A percentile compares a stretch with the other conserved stretches of the same genome.
Evolutionary conservation across 1,284 basidiomycete genomes (phyloP).

Genomic region (Inonotus obliquus): DNA sequence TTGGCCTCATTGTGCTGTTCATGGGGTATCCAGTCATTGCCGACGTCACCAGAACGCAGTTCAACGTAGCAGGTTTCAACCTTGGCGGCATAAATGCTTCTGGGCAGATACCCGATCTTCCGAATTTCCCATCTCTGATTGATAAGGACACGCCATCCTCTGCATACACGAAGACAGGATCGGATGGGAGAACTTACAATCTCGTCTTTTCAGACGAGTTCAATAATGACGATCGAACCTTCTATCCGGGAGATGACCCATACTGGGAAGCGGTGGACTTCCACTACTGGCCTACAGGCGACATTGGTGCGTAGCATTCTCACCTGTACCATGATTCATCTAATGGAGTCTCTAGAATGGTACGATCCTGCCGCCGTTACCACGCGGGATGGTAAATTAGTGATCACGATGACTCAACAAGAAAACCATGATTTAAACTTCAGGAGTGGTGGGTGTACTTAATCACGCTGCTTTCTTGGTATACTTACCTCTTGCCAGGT

Average conservation of each 20-base stretch:
- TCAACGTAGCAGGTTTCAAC: conserved; percentile 53
- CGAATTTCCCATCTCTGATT: conserved; percentile 40
- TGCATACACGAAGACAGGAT: conserved; percentile 18
- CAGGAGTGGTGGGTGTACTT: conserved; percentile 24
- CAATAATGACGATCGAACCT: conserved; percentile 44
- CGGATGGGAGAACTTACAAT: conserved; percentile 27
- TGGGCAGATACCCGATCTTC: conserved; percentile 64
- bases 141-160: conserved; percentile 19
- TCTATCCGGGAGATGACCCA: conserved; percentile 42
- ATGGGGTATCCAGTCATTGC: conserved; percentile 78
- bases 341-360: conserved; percentile 36
- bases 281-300: conserved; percentile 54
- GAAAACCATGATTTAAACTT: conserved; percentile 50
- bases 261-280: conserved; percentile 53
- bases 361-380: conserved; percentile 54
- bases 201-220: conserved; percentile 58
- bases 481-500: conserved; percentile 18
- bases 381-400: conserved; percentile 48
- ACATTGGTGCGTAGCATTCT: conserved; percentile 28
- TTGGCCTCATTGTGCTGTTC: conserved; percentile 63
- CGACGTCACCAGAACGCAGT: conserved; percentile 35
- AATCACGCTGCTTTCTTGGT: neutral
- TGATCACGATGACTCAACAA: conserved; percentile 46
- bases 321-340: neutral
- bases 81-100: conserved; percentile 72